These are phyloP conservation scores for Aspergillus flavus DNA, from an alignment of 2,329 filamentous ascomycete species.

Conservation along the genomic window DNA sequence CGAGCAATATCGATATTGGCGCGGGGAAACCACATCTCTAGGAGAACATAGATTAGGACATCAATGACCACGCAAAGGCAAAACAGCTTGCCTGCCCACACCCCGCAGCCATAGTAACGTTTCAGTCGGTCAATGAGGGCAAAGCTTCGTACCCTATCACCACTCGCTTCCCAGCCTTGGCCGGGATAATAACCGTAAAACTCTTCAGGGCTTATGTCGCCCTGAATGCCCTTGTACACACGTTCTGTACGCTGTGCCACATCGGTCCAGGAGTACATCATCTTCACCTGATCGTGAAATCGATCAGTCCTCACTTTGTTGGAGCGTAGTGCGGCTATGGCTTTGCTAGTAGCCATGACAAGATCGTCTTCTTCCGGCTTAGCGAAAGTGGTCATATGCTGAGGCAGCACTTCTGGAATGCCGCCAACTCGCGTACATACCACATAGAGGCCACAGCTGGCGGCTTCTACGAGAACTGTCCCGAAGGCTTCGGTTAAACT, in stretches of 20 bases:
- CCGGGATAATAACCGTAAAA: constrained; percentile 82
- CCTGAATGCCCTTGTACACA: constrained; percentile 91
- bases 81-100: constrained; percentile 98
- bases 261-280: constrained; percentile 99
- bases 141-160: constrained; percentile 77
- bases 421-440: constrained; percentile 96
- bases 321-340: constrained; percentile 81
- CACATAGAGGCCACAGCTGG: constrained; percentile 92
- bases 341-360: constrained; percentile 83
- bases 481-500: constrained; percentile 96
- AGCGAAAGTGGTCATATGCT: constrained; percentile 96
- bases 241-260: constrained; percentile 91
- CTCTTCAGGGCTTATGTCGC: constrained; percentile 79
- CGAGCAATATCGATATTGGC: constrained; percentile 85
- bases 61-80: constrained; percentile 93
- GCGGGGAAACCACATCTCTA: constrained; percentile 85
- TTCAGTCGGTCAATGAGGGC: constrained; percentile 93
- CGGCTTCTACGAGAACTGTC: constrained; percentile 96
- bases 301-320: constrained; percentile 88
- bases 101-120: constrained; percentile 94
- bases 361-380: constrained; percentile 96
- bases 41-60: constrained; percentile 83
- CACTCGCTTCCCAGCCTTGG: constrained; percentile 69
- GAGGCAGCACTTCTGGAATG: constrained; percentile 92
- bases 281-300: constrained; percentile 95